These are phyloP conservation scores for Carnegiea gigantea DNA, from an alignment of 179 eudicot species.

Conservation along the genomic window DNA sequence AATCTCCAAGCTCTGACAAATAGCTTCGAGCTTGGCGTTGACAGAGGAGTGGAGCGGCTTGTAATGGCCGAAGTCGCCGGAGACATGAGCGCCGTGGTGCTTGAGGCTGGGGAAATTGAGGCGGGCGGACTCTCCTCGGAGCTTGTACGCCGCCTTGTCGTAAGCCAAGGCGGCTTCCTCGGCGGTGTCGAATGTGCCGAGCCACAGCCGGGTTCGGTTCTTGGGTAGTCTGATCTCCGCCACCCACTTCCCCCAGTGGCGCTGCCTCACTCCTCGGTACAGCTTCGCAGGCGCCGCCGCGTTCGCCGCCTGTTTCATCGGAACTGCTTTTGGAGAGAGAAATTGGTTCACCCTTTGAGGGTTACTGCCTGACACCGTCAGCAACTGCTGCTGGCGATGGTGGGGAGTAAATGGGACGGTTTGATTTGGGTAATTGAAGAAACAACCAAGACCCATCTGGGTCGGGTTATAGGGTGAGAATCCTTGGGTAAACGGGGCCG, in stretches of 20 bases:
- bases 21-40: slow-evolving; percentile 62
- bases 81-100: slow-evolving; percentile 34
- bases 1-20: slow-evolving; percentile 47
- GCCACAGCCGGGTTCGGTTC: slow-evolving; percentile 86
- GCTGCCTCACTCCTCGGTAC: slow-evolving; percentile 81
- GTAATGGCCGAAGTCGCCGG: slow-evolving; percentile 28
- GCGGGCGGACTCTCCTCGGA: slow-evolving; percentile 58
- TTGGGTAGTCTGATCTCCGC: slow-evolving; percentile 88
- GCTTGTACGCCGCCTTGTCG: slow-evolving; percentile 55
- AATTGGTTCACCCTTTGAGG: slow-evolving; percentile 16
- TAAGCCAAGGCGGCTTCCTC: slow-evolving; percentile 67
- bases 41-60: slow-evolving; percentile 69
- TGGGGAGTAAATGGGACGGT: slow-evolving; percentile 43
- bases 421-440: slow-evolving; percentile 29
- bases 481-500: not conserved
- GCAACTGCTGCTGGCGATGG: slow-evolving; percentile 40
- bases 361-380: not conserved
- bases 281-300: slow-evolving; percentile 60
- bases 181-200: slow-evolving; percentile 62
- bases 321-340: slow-evolving; percentile 52
- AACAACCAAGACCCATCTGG: not conserved
- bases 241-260: slow-evolving; percentile 98
- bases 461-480: not conserved
- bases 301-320: slow-evolving; percentile 63
- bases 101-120: slow-evolving; percentile 58